Evolutionary conservation across 148 eudicot genomes (phyloP).

Genomic region (Oxyria digyna): DNA sequence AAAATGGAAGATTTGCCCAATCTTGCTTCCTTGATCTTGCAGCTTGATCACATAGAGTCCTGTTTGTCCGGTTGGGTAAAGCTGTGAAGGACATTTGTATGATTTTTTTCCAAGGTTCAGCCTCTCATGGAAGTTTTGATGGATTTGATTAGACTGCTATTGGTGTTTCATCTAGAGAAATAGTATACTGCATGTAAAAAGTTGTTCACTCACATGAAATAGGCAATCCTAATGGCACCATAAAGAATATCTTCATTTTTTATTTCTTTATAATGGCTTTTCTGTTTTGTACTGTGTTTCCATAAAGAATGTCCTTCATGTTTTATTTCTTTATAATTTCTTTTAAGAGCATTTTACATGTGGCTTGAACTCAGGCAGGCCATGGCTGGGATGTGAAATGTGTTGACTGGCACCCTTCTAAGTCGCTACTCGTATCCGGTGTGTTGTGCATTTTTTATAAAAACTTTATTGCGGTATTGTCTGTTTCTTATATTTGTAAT

Average conservation of each 20-base stretch:
- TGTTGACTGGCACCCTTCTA: constrained; percentile 99
- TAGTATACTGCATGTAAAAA: not conserved
- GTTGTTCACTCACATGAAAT: constrained; percentile 1
- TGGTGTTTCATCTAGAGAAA: not conserved
- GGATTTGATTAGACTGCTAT: not conserved
- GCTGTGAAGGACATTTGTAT: not conserved
- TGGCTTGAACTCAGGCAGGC: constrained; percentile 97
- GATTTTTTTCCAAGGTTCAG: not conserved
- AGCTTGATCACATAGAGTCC: not conserved
- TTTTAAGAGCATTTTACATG: constrained; percentile 32
- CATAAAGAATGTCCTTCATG: not conserved
- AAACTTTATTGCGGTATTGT: not conserved
- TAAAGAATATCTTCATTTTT: not conserved
- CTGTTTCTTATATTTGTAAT: not conserved
- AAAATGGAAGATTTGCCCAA: not conserved
- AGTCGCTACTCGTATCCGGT: constrained; percentile 90
- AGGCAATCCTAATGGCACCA: not conserved
- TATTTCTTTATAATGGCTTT: not conserved
- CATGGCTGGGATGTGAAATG: constrained; percentile 99
- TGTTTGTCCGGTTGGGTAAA: not conserved
- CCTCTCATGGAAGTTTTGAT: not conserved
- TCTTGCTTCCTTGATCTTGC: not conserved
- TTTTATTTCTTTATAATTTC: not conserved
- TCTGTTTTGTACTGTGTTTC: no score
- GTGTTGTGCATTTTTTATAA: not conserved